Base-by-base conservation (phyloP, 768 basidiomycete species). In the Lentinula detonsa region DNA sequence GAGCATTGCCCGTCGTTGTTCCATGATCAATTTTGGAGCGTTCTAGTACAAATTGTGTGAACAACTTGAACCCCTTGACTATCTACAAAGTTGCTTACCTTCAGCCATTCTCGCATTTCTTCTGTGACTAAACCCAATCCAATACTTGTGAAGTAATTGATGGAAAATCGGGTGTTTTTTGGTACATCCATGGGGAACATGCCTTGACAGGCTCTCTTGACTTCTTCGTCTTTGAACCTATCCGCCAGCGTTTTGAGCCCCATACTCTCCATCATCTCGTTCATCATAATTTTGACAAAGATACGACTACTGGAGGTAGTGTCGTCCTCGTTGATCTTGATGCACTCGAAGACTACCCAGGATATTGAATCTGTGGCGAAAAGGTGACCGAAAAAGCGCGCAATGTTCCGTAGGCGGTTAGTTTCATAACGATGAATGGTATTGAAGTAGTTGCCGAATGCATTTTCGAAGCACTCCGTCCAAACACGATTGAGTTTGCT, bases 381-480 rank as follows among this genome's bases (percentile, higher is more conserved):
- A 28, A 98, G 78, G 70, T 97, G 95, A 1, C 97, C 97, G 66
- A 99, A 98, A 79, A 99, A 94, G 46, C 95, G 86, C 9, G 93
- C 91, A 64, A 99, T 97, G 71, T 98, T 99, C 57, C 97, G 93
- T 21, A 99, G 80, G 10, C 95, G 91, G 74, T 98, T 99, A 18
- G 97, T 97, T 75, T 99, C 97, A 74, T 98, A 98, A 63, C 97
- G 90, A 77, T 99, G 97, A 68, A 98, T 93, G 4, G 97, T 98
- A 21, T 85, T 87, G 77, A 95, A 99, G 74, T 98, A 98, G 70
- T 84, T 90, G 48, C 70, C 73, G 75, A 98, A 98, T 1, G 94
- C 91, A 60, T 85, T 74, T 72, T 99, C 95, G 71, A 92, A 90
- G 65, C 80, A 82, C 48, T 95, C 93, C 61, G 89, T 91, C 95